phyloP scores from a whole-genome alignment of 164 flowering plant genomes.

The Platanus orientalis region DNA sequence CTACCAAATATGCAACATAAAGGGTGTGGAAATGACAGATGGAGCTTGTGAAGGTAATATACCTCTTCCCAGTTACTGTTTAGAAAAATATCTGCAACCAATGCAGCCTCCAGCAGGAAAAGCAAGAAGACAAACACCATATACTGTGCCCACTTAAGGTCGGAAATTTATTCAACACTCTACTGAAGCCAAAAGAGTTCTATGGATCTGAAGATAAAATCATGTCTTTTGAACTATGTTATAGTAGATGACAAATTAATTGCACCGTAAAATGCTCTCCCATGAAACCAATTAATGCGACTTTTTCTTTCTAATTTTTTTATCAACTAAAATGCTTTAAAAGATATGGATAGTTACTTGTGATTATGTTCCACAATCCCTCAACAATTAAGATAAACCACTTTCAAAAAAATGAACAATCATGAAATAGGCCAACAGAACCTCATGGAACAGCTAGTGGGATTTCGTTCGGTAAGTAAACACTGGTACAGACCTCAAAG shows the following conservation, averaged over 20 bases:
- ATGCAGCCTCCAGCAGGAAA: conserved; percentile 70
- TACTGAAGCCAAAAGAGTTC: neutral
- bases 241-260: neutral
- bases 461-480: too few species aligned
- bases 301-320: too few species aligned
- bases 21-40: neutral
- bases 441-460: too few species aligned
- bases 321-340: too few species aligned
- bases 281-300: neutral
- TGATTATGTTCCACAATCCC: neutral
- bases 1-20: too few species aligned
- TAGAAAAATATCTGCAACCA: conserved; percentile 67
- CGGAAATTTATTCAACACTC: conserved; percentile 8
- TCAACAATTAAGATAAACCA: neutral
- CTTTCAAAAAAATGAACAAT: neutral
- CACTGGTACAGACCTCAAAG: too few species aligned
- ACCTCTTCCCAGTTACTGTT: conserved; percentile 85
- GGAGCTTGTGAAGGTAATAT: neutral
- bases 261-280: neutral
- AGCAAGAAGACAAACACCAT: conserved; percentile 59
- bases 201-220: neutral
- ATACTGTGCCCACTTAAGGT: conserved; percentile 58
- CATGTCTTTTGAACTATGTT: neutral
- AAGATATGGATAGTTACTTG: too few species aligned
- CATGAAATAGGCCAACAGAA: neutral